Conservation (phyloP, 345 rosid genomes). For the Viola odorata region DNA sequence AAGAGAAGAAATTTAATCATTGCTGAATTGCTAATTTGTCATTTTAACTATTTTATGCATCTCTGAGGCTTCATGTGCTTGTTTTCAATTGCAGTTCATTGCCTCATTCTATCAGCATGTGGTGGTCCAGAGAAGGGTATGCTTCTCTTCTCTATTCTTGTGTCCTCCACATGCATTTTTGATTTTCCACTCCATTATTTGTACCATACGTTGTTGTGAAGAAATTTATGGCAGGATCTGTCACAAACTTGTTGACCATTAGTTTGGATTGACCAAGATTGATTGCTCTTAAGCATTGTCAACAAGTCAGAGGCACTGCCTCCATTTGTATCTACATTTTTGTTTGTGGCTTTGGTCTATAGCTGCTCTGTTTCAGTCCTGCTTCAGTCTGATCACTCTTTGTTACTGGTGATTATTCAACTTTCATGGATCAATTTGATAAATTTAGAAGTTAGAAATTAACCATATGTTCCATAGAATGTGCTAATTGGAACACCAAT, state of each 20-base stretch:
- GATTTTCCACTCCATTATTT: conserved; percentile 1
- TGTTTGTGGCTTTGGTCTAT: background rate
- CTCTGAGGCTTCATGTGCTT: background rate
- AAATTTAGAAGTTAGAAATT: too few relatives aligned
- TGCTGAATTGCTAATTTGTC: too few relatives aligned
- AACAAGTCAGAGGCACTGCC: too few relatives aligned
- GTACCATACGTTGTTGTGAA: background rate
- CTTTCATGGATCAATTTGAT: too few relatives aligned
- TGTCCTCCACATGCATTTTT: background rate
- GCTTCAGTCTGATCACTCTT: too few relatives aligned
- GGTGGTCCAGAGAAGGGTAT: conserved; percentile 92
- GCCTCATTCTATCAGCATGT: conserved; percentile 87
- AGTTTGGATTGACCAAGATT: background rate
- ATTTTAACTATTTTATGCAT: too few relatives aligned
- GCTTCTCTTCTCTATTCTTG: conserved; percentile 18
- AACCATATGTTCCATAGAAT: too few relatives aligned
- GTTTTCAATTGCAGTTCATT: conserved; percentile 55
- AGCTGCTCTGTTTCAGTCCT: too few relatives aligned
- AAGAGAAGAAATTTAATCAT: too few relatives aligned
- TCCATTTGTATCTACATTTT: background rate
- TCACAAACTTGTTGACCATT: background rate
- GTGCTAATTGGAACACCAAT: too few relatives aligned
- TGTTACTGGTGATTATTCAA: too few relatives aligned
- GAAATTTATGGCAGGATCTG: background rate
- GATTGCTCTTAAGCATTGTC: too few relatives aligned